Evolutionary conservation across 2,329 filamentous ascomycete species (phyloP).

Genomic region (Albifimbria verrucaria): DNA sequence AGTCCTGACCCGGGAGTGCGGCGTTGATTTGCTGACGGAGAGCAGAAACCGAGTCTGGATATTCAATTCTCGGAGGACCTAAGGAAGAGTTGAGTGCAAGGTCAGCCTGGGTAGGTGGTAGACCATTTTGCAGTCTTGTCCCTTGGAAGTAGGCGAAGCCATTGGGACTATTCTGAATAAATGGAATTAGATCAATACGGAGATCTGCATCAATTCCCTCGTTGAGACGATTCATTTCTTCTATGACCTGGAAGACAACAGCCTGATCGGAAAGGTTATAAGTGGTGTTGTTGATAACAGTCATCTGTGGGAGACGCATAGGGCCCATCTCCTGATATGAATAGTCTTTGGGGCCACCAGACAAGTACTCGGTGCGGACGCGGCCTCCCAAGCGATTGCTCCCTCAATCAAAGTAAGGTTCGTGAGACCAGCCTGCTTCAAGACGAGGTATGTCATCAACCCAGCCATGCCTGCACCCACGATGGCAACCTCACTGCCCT

Average conservation of each 20-base stretch:
- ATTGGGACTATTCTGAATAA: constrained; percentile 56
- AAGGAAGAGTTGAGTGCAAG: constrained; percentile 38
- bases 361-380: constrained; percentile 60
- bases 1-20: constrained; percentile 30
- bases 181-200: constrained; percentile 59
- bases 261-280: constrained; percentile 60
- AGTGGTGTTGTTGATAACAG: constrained; percentile 40
- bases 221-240: constrained; percentile 59
- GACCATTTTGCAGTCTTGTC: constrained; percentile 45
- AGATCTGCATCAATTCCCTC: constrained; percentile 38
- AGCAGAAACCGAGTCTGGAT: constrained; percentile 22
- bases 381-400: constrained; percentile 58
- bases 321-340: constrained; percentile 66
- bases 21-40: constrained; percentile 33
- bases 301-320: constrained; percentile 58
- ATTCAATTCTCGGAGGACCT: constrained; percentile 23
- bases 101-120: constrained; percentile 50
- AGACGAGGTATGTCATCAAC: constrained; percentile 54
- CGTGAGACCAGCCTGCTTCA: constrained; percentile 45
- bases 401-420: constrained; percentile 62
- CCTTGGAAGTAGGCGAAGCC: constrained; percentile 47
- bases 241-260: constrained; percentile 62
- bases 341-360: constrained; percentile 56
- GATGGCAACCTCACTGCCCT: neutral
- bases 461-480: constrained; percentile 61